Evolutionary conservation across 2,329 filamentous ascomycete species (phyloP), one percentile per base, ranked within the genome.

Genomic region (Leptoxyphium fumago): DNA sequence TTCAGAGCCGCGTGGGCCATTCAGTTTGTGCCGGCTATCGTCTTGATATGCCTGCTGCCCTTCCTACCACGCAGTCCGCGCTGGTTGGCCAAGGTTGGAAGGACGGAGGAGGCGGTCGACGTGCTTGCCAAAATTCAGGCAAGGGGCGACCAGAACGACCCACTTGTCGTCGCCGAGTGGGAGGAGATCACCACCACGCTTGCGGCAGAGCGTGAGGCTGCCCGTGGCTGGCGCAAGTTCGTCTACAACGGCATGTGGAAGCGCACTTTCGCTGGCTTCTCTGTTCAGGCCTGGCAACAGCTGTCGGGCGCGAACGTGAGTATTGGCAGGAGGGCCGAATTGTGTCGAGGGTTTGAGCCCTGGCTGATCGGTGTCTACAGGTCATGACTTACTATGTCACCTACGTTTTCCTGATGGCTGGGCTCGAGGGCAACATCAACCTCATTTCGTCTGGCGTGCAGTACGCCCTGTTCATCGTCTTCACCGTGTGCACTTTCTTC

Each of bases 351-450:
- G 11, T 28, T 8, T 14, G 8, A 41, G 15, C 29, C 15, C 42
- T 41, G 13, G 43, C 39, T 13, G 9, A 36, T 36, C 3, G 3
- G 4, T 13, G 15, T 13, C 15, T 13, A 9, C 32, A 36, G 26
- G 70, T 75, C 2, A 72, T 72, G 39, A 70, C 72, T 52, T 75
- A 77, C 57, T 78, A 79, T 46, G 69, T 78, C 46, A 71, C 74
- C 2, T 78, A 76, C 55, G 72, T 78, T 47, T 77, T 76, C 50
- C 58, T 70, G 42, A 78, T 78, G 73, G 74, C 74, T 9, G 68
- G 70, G 32, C 67, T 78, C 44, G 62, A 55, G 7, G 69, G 70
- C 9, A 72, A 75, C 45, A 61, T 71, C 48, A 72, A 71, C 15
- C 52, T 66, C 8, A 60, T 63, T 43, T 59, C 61, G 2, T 59